Evolutionary conservation across 352 stramenopile species (phyloP), one percentile per base, ranked within the genome.

Genomic region (Aphanomyces cochlioides): DNA sequence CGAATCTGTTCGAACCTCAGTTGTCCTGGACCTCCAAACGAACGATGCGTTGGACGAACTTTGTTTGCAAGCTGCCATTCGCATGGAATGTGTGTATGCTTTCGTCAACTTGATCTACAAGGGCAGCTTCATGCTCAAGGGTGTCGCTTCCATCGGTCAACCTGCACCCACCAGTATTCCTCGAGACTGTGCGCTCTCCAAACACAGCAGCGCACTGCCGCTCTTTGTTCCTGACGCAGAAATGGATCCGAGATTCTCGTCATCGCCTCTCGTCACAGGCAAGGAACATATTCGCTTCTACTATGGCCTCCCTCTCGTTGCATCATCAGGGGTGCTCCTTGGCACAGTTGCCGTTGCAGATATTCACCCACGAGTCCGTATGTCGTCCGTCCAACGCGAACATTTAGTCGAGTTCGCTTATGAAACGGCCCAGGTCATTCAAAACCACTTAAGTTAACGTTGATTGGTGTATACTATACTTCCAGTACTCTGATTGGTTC

Each of bases 61-160:
- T 17, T 70, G 64, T 43, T 50, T 61, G 47, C 53, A 41, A 28
- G 40, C 53, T n/a, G 64, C 64, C 12, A 64, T 37, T 4, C 13
- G 21, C 13, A 61, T 70, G 45, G 64, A 70, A n/a, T 70, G 64
- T 45, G 47, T 50, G 37, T 70, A 63, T 53, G 64, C 43, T n/a
- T 70, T 70, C 34, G 64, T 70, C 38, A 56, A 61, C n/a, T 39
- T 70, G 13, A 61, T 70, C 21, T 70, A 70, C 40, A 70, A 70
- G 38, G 64, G 64, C 39, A 21, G 39, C 43, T 70, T 63, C 43
- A 56, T 70, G 48, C 64, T 70, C 48, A 70, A 70, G 56, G 64
- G 45, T 43, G 54, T 40, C 10, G 64, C 64, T 21, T 36, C 64
- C 4, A 63, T 39, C 13, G 64, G 19, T 50, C 21, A 34, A 19